Evolutionary conservation across 2,329 filamentous ascomycete genomes (phyloP), one percentile per base, ranked within the genome.

Genomic region (Hymenoscyphus repandus): DNA sequence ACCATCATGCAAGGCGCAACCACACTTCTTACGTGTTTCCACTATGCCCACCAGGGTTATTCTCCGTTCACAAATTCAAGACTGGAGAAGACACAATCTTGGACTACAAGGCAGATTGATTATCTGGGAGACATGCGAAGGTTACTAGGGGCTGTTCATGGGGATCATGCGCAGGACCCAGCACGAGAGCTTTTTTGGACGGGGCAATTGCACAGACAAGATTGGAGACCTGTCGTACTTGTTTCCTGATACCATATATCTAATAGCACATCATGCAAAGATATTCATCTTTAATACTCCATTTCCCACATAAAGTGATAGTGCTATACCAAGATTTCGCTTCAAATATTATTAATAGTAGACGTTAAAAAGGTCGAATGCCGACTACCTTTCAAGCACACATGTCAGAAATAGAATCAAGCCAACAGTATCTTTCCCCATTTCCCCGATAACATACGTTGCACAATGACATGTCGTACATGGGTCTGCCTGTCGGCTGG

Each of bases 21-120:
- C 3, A 51, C 52, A n/a, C 45, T 54, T 13, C 49, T 54, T 18
- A 49, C 52, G 12, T 51, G 49, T 37, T 54, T 54, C 38, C 52
- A 54, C 43, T 54, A 54, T 18, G 52, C 52, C 6, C 52, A 54
- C 17, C 52, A 54, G 34, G 52, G 49, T 3, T 54, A 49, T 32
- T 45, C 52, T 4, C 52, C 52, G 9, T 54, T 54, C 38, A n/a
- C 46, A 3, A 47, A 49, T 17, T 37, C 20, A 6, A 49, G 43
- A 6, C 32, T 54, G 7, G 52, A 54, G 27, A 17, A 40, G 3
- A 43, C 41, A 18, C 49, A 54, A 27, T n/a, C 39, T 9, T 54
- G 45, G 45, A 37, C 41, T 17, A 22, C 33, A 3, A 42, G 45
- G 39, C 45, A 49, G 22, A 44, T 31, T 20, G 38, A 33, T 1